Evolutionary conservation across 75 land plant species (phyloP), one percentile per base, ranked within the genome.

Genomic region (Cupressus sempervirens): DNA sequence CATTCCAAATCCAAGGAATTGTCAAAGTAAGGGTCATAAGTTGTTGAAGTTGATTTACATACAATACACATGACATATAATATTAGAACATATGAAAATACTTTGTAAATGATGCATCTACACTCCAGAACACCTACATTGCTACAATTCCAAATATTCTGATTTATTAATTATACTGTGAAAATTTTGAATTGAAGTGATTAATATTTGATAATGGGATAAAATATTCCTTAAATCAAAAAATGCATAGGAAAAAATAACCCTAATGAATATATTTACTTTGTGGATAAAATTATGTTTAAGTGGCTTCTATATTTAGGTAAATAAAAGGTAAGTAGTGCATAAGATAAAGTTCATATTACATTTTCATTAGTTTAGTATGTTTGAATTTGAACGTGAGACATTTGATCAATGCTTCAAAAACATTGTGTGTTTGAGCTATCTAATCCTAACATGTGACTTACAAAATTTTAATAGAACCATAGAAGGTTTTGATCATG

Each of bases 11-110:
- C 95, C 53, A 97, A 84, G 12, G 99, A 97, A 65, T 95, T 88
- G 83, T 97, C 99, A 26, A 97, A 89, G 89, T 95, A 97, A 23
- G 99, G 99, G 83, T 97, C 99, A 87, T 90, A 91, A 14, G 94
- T 94, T 73, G 97, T 95, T 7, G 99, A 97, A 50, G 94, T 95
- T 89, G 90, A 95, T 35, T 97, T 97, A 90, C 99, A 97, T 16
- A 91, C 91, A 58, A 91, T 91, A 77, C 99, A 97, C 83, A 91
- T 93, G 50, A 97, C 97, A 88, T 97, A 97, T 48, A 97, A 97
- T 85, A 95, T 90, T 85, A 97, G 81, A 23, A 92, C 87, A 7
- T 97, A 97, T 58, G 99, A 95, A 89, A 97, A 97, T 62, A 93
- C 93, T 53, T 88, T 89, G 82, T 97, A 97, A 30, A 94, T 97